phyloP scores from a whole-genome alignment of 1,284 basidiomycete species.

The Neonothopanus nambi region DNA sequence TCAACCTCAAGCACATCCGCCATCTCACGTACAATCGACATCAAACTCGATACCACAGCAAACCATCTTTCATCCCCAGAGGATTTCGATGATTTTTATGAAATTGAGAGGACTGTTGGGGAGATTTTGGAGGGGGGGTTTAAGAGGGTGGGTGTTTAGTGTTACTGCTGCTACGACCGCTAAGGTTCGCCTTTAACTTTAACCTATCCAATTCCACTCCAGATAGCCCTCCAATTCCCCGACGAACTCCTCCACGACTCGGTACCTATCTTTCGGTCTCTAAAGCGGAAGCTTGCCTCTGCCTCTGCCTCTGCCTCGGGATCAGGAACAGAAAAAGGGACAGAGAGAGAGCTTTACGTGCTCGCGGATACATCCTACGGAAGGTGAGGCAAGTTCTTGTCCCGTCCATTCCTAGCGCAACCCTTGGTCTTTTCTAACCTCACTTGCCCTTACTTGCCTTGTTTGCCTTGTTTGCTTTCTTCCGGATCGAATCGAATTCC shows the following conservation, averaged over 20 bases:
- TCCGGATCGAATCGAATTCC: no score
- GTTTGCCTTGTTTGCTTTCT: no score
- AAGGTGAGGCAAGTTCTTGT: constrained; percentile 67
- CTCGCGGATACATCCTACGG: constrained; percentile 98
- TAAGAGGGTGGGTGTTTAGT: no score
- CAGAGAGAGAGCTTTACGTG: constrained; percentile 74
- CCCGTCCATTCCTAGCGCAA: constrained; percentile 17
- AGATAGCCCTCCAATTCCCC: constrained; percentile 95
- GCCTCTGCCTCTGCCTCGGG: no score
- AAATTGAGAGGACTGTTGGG: constrained; percentile 55
- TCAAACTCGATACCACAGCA: constrained; percentile 39
- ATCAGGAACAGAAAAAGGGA: no score
- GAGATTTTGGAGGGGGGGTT: constrained; percentile 55
- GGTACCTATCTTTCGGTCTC: constrained; percentile 79
- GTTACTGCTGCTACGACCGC: no score
- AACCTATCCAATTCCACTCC: not conserved
- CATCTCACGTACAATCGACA: constrained; percentile 53
- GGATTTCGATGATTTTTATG: constrained; percentile 59
- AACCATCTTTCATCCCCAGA: constrained; percentile 30
- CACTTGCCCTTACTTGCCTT: not conserved
- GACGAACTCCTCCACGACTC: constrained; percentile 90
- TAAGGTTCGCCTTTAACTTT: no score
- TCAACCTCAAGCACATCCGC: constrained; percentile 62
- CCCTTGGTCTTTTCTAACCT: constrained; percentile 15
- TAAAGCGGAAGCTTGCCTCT: constrained; percentile 66